phyloP scores from a whole-genome alignment of 345 rosid species.

The Brassica juncea region DNA sequence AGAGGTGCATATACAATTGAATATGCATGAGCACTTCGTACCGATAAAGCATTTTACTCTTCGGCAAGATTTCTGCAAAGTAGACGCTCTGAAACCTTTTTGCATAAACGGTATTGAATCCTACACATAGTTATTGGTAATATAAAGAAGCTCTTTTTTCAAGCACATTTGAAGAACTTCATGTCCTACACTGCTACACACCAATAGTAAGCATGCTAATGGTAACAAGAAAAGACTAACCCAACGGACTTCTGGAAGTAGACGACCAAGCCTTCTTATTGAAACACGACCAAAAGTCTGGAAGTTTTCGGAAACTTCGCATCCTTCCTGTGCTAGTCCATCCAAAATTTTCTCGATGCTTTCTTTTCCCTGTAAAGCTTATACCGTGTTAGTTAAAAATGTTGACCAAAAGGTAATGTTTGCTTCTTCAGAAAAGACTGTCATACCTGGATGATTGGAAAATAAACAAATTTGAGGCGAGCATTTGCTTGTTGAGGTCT shows the following conservation, averaged over 20 bases:
- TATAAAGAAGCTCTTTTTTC: not conserved
- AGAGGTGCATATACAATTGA: slow-evolving; percentile 5
- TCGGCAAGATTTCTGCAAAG: slow-evolving; percentile 59
- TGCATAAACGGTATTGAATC: slow-evolving; percentile 66
- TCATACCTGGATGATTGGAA: slow-evolving; percentile 63
- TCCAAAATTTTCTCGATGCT: slow-evolving; percentile 57
- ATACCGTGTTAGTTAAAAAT: not conserved
- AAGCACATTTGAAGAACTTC: not conserved
- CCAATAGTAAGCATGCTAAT: not conserved
- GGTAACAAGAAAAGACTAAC: slow-evolving; percentile 46
- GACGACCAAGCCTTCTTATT: slow-evolving; percentile 72
- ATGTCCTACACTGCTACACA: not conserved
- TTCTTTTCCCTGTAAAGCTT: slow-evolving; percentile 64
- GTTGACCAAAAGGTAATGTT: slow-evolving; percentile 5
- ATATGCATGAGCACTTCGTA: slow-evolving; percentile 32
- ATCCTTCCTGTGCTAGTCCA: slow-evolving; percentile 49
- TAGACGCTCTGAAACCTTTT: slow-evolving; percentile 53
- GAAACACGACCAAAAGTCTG: slow-evolving; percentile 62
- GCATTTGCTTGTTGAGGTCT: slow-evolving; percentile 57
- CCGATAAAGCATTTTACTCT: slow-evolving; percentile 77
- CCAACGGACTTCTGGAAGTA: slow-evolving; percentile 86
- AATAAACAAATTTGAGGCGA: slow-evolving; percentile 65
- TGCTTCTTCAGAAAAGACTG: slow-evolving; percentile 7
- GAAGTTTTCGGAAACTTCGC: slow-evolving; percentile 48
- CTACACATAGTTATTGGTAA: slow-evolving; percentile 40